A percentile compares a stretch with the other conserved stretches of the same genome.
Conservation (phyloP, 1,284 basidiomycete genomes). For the Leccinum huronense region DNA sequence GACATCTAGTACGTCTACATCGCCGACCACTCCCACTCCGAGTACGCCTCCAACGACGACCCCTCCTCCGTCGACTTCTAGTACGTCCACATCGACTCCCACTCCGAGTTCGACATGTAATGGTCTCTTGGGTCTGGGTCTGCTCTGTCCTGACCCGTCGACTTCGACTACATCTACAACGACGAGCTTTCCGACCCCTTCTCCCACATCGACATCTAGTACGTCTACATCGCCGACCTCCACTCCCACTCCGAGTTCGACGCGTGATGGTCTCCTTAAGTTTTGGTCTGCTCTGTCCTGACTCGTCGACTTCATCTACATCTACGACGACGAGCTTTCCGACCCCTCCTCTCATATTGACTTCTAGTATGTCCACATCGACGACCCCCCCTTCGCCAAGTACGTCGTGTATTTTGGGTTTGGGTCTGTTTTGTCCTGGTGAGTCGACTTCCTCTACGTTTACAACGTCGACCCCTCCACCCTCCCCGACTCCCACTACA, state of each 20-base stretch:
- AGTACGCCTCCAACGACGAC: neutral
- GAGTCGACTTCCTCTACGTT: neutral
- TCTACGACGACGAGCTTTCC: neutral
- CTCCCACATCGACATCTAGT: neutral
- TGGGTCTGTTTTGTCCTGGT: neutral
- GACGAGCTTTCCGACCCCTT: neutral
- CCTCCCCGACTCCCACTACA: no score
- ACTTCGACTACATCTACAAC: neutral
- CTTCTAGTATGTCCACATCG: neutral
- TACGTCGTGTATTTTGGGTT: neutral
- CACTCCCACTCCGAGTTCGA: no score
- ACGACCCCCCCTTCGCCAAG: neutral
- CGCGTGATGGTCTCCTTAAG: neutral
- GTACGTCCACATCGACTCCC: neutral
- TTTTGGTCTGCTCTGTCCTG: neutral
- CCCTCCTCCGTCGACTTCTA: neutral
- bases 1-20: neutral
- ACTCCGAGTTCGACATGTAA: neutral
- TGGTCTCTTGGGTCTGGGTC: neutral
- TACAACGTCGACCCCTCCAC: neutral
- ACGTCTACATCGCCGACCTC: neutral
- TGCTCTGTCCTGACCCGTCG: neutral
- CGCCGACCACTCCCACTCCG: no score
- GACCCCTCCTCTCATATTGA: neutral
- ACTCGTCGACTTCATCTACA: neutral